Conservation (phyloP, 2,329 filamentous ascomycete genomes). For the Aspergillus persii region DNA sequence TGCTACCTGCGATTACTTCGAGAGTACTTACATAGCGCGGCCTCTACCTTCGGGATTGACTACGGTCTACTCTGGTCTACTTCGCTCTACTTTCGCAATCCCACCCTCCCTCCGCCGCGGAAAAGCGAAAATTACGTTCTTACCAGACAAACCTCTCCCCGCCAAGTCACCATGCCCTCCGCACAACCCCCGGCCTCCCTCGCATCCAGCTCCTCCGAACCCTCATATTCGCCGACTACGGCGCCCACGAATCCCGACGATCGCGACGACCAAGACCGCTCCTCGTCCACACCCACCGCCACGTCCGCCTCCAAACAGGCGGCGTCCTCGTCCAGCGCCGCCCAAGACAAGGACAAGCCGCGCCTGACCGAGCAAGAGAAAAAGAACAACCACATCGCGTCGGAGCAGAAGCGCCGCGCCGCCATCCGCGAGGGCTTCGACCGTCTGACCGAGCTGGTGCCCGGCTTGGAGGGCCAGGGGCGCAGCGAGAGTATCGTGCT, state of each 20-base stretch:
- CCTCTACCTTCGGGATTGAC: neutral
- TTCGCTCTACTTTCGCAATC: neutral
- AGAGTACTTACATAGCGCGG: neutral
- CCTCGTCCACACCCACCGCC: conserved; percentile 33
- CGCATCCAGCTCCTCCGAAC: conserved; percentile 25
- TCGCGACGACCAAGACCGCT: conserved; percentile 33
- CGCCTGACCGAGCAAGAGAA: conserved; percentile 68
- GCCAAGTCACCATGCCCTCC: conserved; percentile 23
- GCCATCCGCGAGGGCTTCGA: conserved; percentile 84
- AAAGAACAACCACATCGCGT: conserved; percentile 71
- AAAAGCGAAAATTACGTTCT: neutral
- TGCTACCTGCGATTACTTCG: neutral
- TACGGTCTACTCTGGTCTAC: neutral
- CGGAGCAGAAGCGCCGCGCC: conserved; percentile 62
- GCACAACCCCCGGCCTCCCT: conserved; percentile 21
- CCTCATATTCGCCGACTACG: conserved; percentile 22
- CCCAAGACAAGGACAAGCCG: conserved; percentile 53
- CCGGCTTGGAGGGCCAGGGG: conserved; percentile 76
- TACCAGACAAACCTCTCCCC: neutral
- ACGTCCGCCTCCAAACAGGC: conserved; percentile 26
- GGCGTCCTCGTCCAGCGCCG: conserved; percentile 3
- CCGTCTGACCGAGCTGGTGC: conserved; percentile 73
- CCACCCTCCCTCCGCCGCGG: neutral
- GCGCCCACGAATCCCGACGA: conserved; percentile 26
- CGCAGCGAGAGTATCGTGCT: conserved; percentile 84